A percentile compares a stretch with the other conserved stretches of the same genome.
Conservation (phyloP, 2,329 filamentous ascomycete species). For the Ophiostoma sp. region DNA sequence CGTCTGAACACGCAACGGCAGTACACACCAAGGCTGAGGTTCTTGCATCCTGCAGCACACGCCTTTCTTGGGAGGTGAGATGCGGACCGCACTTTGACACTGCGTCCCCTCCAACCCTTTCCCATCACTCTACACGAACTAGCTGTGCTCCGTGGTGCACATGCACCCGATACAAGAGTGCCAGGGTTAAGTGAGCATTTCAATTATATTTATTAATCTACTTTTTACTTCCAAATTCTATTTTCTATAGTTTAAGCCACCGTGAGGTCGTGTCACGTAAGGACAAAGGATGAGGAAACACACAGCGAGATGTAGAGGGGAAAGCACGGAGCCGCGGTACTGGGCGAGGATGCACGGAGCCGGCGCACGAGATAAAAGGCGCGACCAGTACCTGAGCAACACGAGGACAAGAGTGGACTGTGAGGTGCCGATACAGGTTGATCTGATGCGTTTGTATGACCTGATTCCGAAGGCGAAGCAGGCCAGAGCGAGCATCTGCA, state of each 20-base stretch:
- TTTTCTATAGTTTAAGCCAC: too few relatives aligned
- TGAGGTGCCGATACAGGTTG: neutral
- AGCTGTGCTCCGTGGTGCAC: too few relatives aligned
- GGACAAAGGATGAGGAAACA: conserved; percentile 14
- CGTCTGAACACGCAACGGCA: neutral
- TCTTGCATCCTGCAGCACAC: neutral
- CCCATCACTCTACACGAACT: too few relatives aligned
- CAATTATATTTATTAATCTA: neutral
- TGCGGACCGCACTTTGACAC: neutral
- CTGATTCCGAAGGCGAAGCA: neutral
- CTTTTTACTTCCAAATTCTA: too few relatives aligned
- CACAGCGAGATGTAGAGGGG: neutral
- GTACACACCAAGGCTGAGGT: neutral
- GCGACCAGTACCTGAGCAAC: conserved; percentile 4
- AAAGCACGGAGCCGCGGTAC: neutral
- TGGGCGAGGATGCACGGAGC: neutral
- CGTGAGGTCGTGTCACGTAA: neutral
- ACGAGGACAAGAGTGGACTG: neutral
- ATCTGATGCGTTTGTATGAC: conserved; percentile 4
- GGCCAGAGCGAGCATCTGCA: too few relatives aligned
- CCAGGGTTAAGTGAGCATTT: too few relatives aligned
- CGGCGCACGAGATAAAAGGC: neutral
- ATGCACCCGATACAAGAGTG: too few relatives aligned
- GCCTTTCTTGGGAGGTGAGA: neutral
- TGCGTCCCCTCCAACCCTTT: too few relatives aligned